phyloP scores from a whole-genome alignment of 495 filamentous ascomycete genomes.

The Podospora conica region DNA sequence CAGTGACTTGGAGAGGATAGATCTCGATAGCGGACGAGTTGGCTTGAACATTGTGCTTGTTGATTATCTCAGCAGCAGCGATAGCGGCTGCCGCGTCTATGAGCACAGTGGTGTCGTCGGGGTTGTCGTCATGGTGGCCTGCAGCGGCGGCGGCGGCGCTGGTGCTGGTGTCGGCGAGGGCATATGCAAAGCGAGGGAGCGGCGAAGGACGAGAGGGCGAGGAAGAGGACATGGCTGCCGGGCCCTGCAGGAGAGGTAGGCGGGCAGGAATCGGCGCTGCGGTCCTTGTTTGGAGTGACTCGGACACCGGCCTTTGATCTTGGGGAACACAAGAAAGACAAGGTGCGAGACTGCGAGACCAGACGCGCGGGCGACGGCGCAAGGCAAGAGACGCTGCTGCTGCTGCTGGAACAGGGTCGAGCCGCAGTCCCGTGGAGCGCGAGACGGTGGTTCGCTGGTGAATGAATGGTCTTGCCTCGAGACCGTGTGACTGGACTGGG shows the following conservation, averaged over 20 bases:
- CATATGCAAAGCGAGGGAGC: background rate
- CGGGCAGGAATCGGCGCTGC: background rate
- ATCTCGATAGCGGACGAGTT: constrained; percentile 17
- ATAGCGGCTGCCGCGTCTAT: constrained; percentile 16
- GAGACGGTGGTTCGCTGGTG: background rate
- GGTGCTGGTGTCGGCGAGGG: background rate
- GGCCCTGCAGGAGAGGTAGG: background rate
- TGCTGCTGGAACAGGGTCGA: background rate
- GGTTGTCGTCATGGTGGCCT: constrained; percentile 4
- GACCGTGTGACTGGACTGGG: background rate
- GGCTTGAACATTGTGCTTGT: constrained; percentile 18
- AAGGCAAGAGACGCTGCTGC: background rate
- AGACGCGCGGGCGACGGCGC: too few species aligned
- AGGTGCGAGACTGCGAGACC: background rate
- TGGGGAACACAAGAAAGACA: background rate
- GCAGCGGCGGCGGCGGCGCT: background rate
- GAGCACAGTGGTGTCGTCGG: constrained; percentile 13
- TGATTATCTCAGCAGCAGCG: constrained; percentile 19
- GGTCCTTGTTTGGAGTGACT: background rate
- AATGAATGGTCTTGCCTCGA: background rate
- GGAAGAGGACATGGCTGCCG: background rate
- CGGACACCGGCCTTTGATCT: background rate
- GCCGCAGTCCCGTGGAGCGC: background rate
- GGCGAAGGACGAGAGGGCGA: background rate
- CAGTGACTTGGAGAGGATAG: background rate